Evolutionary conservation across 306 rosid genomes (phyloP).

Genomic region (Glycine latifolia): DNA sequence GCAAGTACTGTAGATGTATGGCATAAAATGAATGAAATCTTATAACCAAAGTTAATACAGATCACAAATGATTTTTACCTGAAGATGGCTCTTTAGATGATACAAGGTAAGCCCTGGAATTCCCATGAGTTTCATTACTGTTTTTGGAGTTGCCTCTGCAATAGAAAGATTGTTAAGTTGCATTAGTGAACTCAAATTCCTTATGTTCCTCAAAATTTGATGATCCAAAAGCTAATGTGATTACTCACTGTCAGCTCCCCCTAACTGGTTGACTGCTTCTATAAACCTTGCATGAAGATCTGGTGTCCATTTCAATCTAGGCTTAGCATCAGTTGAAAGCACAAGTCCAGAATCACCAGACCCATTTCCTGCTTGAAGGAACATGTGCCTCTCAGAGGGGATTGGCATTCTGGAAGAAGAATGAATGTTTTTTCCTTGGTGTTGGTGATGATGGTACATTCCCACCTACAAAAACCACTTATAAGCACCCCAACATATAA

Average conservation of each 20-base stretch:
- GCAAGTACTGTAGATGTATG: background rate
- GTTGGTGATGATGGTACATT: conserved; percentile 75
- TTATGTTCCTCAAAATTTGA: conserved; percentile 1
- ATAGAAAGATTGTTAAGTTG: conserved; percentile 38
- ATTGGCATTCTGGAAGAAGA: conserved; percentile 72
- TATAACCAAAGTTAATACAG: background rate
- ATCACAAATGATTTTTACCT: conserved; percentile 60
- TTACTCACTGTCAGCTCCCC: conserved; percentile 96
- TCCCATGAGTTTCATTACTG: conserved; percentile 97
- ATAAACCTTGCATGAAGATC: conserved; percentile 93
- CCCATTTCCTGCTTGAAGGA: conserved; percentile 74
- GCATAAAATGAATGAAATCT: conserved; percentile 11
- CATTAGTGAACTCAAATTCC: conserved; percentile 44
- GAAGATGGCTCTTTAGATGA: conserved; percentile 97
- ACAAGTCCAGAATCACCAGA: conserved; percentile 89
- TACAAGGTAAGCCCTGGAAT: conserved; percentile 93
- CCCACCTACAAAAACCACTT: conserved; percentile 43
- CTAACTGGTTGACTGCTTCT: conserved; percentile 89
- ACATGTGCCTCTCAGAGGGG: conserved; percentile 76
- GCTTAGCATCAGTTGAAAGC: conserved; percentile 96
- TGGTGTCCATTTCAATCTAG: conserved; percentile 93
- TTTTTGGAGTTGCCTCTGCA: conserved; percentile 98
- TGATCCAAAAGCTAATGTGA: background rate
- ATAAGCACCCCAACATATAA: conserved; percentile 42
- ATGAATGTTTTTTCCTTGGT: conserved; percentile 69